These are phyloP conservation scores for Colletotrichum abscissum DNA, from an alignment of 2,329 filamentous ascomycete genomes.

Conservation along the genomic window DNA sequence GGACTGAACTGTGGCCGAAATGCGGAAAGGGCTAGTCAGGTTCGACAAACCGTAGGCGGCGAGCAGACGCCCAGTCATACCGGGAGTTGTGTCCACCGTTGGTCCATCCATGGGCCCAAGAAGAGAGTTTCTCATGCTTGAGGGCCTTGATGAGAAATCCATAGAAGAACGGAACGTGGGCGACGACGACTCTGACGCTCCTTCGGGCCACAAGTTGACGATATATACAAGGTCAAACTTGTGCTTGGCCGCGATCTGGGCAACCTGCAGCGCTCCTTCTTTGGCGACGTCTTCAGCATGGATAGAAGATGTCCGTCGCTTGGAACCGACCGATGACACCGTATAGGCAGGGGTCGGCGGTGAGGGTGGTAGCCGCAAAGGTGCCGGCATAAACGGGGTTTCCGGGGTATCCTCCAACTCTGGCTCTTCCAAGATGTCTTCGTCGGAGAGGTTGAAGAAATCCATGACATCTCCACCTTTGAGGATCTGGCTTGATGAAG, in stretches of 20 bases:
- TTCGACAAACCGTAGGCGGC: conserved; percentile 66
- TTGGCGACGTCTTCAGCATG: conserved; percentile 34
- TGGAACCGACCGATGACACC: conserved; percentile 6
- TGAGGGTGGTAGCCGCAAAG: conserved; percentile 2
- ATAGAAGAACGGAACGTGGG: conserved; percentile 37
- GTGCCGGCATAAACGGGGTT: conserved; percentile 3
- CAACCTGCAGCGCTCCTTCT: conserved; percentile 51
- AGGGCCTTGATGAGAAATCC: conserved; percentile 34
- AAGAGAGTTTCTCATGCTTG: conserved; percentile 27
- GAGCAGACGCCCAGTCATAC: conserved; percentile 61
- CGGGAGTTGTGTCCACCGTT: conserved; percentile 35
- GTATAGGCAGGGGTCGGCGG: conserved; percentile 32
- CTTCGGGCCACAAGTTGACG: conserved; percentile 66
- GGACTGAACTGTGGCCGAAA: conserved; percentile 60
- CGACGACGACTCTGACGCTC: conserved; percentile 24
- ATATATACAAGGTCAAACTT: conserved; percentile 70
- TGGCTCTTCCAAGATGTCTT: conserved; percentile 65
- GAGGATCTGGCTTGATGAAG: conserved; percentile 37
- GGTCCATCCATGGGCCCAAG: conserved; percentile 29
- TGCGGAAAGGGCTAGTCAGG: conserved; percentile 62
- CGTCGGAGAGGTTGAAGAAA: conserved; percentile 53
- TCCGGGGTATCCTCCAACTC: neutral
- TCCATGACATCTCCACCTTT: conserved; percentile 41
- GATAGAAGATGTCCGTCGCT: conserved; percentile 28
- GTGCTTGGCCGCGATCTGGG: conserved; percentile 65